A percentile compares a stretch with the other conserved stretches of the same genome.
phyloP scores from a whole-genome alignment of 352 stramenopile species.

The Phytopythium delawarense region DNA sequence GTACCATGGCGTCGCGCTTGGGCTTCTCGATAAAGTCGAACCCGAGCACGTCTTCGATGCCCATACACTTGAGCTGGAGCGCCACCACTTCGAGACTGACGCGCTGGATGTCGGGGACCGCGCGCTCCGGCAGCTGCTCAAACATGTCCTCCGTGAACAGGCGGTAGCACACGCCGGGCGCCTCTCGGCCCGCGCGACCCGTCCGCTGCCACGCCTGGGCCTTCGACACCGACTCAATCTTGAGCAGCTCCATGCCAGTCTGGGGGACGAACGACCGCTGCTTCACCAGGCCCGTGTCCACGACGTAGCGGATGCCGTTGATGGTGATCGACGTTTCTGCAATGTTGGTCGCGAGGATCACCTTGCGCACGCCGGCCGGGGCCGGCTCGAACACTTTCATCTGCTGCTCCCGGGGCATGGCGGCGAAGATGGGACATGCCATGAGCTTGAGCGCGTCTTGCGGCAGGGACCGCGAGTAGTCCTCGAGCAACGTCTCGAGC shows the following conservation, averaged over 20 bases:
- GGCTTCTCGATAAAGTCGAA: slow-evolving; percentile 90
- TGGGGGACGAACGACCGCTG: slow-evolving; percentile 85
- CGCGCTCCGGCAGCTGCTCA: slow-evolving; percentile 69
- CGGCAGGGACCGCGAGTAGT: slow-evolving; percentile 74
- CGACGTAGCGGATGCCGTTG: slow-evolving; percentile 91
- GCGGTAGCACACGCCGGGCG: slow-evolving; percentile 73
- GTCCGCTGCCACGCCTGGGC: slow-evolving; percentile 90
- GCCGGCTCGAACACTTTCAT: slow-evolving; percentile 91
- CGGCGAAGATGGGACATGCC: slow-evolving; percentile 95
- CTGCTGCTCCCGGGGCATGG: slow-evolving; percentile 94
- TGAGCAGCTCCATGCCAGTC: slow-evolving; percentile 87
- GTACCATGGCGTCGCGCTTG: slow-evolving; percentile 65
- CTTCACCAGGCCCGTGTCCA: slow-evolving; percentile 87
- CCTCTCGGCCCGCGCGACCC: slow-evolving; percentile 84
- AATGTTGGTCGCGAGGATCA: slow-evolving; percentile 96
- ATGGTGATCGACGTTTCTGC: slow-evolving; percentile 99
- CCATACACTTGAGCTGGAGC: slow-evolving; percentile 84
- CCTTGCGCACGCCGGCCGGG: slow-evolving; percentile 79
- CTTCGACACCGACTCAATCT: slow-evolving; percentile 85
- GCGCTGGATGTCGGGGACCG: slow-evolving; percentile 81
- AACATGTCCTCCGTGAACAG: slow-evolving; percentile 86
- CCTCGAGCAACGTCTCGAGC: slow-evolving; percentile 76
- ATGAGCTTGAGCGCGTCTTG: slow-evolving; percentile 66
- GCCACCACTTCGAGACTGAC: slow-evolving; percentile 84
- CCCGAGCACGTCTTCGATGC: slow-evolving; percentile 74